Conservation (phyloP, 331 rosid species). For the Quercus phellos region DNA sequence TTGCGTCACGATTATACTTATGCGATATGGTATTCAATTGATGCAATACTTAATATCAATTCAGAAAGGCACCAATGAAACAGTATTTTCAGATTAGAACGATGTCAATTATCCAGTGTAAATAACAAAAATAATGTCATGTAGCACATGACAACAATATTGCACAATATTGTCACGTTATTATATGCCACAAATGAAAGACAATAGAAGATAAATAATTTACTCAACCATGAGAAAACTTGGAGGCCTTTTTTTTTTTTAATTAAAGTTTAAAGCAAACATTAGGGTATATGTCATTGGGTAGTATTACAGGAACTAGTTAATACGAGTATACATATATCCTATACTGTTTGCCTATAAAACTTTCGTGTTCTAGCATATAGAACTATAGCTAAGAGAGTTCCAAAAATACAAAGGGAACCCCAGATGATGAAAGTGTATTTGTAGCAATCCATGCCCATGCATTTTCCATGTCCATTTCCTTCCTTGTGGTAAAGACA, state of each 20-base stretch:
- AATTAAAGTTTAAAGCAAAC: not conserved
- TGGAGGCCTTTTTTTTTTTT: not conserved
- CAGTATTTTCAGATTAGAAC: no score
- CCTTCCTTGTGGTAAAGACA: slow-evolving; percentile 42
- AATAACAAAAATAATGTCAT: no score
- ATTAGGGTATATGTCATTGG: not conserved
- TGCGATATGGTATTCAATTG: no score
- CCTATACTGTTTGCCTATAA: slow-evolving; percentile 35
- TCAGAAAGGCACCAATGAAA: no score
- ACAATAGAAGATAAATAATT: not conserved
- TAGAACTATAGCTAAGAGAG: slow-evolving; percentile 46
- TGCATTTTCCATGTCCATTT: slow-evolving; percentile 41
- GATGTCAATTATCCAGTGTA: no score
- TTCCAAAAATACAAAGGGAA: slow-evolving; percentile 49
- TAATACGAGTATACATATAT: not conserved
- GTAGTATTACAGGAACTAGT: no score
- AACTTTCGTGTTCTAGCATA: slow-evolving; percentile 55
- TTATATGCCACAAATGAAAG: not conserved
- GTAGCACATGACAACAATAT: no score
- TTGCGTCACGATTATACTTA: no score
- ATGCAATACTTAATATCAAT: no score
- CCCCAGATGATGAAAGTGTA: slow-evolving; percentile 70
- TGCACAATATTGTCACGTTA: no score
- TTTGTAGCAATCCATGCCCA: slow-evolving; percentile 63
- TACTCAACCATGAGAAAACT: not conserved